phyloP scores from a whole-genome alignment of 805 yeast species.

The Ogataea salicorniae region DNA sequence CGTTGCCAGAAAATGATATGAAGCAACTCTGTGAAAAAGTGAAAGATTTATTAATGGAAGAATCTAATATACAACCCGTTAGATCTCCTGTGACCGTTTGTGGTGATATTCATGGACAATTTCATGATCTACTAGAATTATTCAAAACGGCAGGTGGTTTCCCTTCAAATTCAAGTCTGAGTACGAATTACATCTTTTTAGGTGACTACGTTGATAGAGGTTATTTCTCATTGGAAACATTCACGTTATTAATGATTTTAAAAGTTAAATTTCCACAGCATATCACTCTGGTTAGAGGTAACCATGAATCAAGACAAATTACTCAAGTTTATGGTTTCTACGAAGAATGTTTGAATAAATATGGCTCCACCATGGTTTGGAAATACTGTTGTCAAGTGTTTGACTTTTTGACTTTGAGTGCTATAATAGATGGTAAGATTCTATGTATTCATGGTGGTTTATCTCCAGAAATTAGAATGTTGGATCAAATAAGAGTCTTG shows the following conservation, averaged over 20 bases:
- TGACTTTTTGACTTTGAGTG: slow-evolving; percentile 90
- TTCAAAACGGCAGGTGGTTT: slow-evolving; percentile 91
- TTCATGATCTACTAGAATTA: slow-evolving; percentile 86
- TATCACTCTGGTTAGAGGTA: slow-evolving; percentile 93
- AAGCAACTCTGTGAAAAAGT: slow-evolving; percentile 93
- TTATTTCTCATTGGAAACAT: slow-evolving; percentile 91
- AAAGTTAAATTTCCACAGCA: slow-evolving; percentile 66
- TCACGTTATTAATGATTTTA: slow-evolving; percentile 87
- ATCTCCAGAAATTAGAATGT: slow-evolving; percentile 95
- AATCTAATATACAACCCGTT: slow-evolving; percentile 90
- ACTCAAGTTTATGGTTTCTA: slow-evolving; percentile 99
- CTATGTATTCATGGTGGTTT: slow-evolving; percentile 97
- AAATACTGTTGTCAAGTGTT: slow-evolving; percentile 94
- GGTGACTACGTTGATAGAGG: slow-evolving; percentile 99
- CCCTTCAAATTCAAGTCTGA: slow-evolving; percentile 54
- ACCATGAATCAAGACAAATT: slow-evolving; percentile 94
- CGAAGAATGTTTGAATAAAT: slow-evolving; percentile 89
- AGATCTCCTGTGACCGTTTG: slow-evolving; percentile 92
- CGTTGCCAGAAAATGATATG: slow-evolving; percentile 89
- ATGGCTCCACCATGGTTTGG: slow-evolving; percentile 95
- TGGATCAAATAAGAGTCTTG: slow-evolving; percentile 91
- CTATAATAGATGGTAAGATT: slow-evolving; percentile 90
- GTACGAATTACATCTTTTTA: slow-evolving; percentile 67
- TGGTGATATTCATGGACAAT: slow-evolving; percentile 98
- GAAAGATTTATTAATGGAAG: slow-evolving; percentile 93